Percentiles rank a stretch among this genome's conserved stretches.
Conservation (phyloP, 768 basidiomycete genomes). For the Harrya chromipes region DNA sequence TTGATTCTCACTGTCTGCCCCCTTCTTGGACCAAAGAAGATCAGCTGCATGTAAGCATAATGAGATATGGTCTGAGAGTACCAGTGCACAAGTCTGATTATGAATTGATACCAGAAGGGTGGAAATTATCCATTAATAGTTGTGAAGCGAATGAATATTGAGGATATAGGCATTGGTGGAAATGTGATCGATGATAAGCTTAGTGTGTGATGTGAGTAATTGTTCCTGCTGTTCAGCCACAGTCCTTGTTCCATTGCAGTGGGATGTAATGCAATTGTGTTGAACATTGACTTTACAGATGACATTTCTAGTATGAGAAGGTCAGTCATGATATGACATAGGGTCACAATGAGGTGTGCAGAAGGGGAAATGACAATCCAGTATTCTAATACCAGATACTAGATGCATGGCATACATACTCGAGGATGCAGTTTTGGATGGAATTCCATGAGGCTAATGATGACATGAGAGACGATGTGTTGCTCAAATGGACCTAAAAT, state of each 20-base stretch:
- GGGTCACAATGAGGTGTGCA: background rate
- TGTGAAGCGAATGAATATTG: background rate
- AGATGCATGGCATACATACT: background rate
- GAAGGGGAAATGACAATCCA: background rate
- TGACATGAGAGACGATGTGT: background rate
- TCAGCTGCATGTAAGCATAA: background rate
- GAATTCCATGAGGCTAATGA: background rate
- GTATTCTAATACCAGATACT: background rate
- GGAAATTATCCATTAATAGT: background rate
- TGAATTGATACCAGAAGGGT: background rate
- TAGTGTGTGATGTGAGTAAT: background rate
- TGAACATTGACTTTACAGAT: constrained; percentile 1
- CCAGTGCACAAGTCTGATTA: background rate
- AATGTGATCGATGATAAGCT: background rate
- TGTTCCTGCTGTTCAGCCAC: background rate
- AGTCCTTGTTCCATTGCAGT: background rate
- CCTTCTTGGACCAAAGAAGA: background rate
- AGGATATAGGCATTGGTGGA: background rate
- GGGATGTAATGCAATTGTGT: background rate
- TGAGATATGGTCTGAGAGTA: background rate
- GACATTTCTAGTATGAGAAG: too few relatives aligned
- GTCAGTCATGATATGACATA: background rate
- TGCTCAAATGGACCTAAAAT: background rate
- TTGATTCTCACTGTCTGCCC: background rate
- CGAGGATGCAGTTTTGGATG: background rate